Base-by-base conservation (phyloP, 768 basidiomycete species). In the Tulasnella sp. region DNA sequence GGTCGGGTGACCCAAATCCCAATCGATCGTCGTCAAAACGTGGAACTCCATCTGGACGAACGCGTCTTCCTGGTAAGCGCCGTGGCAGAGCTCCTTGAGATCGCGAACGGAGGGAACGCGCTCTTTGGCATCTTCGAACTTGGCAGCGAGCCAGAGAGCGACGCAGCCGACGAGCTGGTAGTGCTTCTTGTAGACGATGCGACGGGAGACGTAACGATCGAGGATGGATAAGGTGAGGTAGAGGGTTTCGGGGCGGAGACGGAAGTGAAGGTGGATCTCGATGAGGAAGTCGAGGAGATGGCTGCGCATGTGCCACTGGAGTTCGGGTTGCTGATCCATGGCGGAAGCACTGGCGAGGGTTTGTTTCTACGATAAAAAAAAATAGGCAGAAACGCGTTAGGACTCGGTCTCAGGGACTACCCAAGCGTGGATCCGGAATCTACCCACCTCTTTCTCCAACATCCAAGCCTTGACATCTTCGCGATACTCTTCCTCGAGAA, bases 21-120 rank as follows among this genome's bases (percentile, higher is more conserved):
- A 99, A 79, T 95, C 91, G 80, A 99, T 97, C 22, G 97, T 99
- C 25, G 92, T 90, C 52, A 99, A 88, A 72, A 99, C 93, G 81
- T 99, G 97, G 5, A 93, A 92, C 83, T 99, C 97, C 97, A 99
- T 98, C 84, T 99, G 97, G 78, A 98, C 91, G 84, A 99, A 99
- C 1, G 97, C 97, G 3, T 92, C 91, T 83, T 97, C 96, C 82
- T 98, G 96, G 83, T 99, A 99, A 1, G 95, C 94, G 81, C 96
- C 91, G 81, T 92, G 94, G 85, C 97, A 99, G 83, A 97, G 95
- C 81, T 95, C 91, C 64, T 91, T 91, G 74, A 99, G 91, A 79
- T 99, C 96, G 81, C 94, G 91, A 7, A 98, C 93, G 0, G 95
- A 93, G 14, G 97, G 97, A 17, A 99, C 95, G 78, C 96, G 94